Conservation (phyloP, 2,329 filamentous ascomycete species). For the Aspergillus neoniger region DNA sequence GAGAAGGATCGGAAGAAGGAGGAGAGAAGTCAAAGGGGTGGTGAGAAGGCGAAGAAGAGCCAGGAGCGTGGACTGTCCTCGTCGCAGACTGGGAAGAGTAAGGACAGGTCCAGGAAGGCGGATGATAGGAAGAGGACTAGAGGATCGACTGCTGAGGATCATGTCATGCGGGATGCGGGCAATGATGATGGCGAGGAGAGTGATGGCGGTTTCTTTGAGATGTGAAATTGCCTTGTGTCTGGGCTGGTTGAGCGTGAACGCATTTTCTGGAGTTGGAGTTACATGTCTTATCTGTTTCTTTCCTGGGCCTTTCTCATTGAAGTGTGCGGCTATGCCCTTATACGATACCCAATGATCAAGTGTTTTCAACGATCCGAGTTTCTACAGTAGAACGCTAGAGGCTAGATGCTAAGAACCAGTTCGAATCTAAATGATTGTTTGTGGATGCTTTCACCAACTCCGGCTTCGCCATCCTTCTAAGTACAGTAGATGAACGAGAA, state of each 20-base stretch:
- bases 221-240: conserved; percentile 12
- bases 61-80: conserved; percentile 13
- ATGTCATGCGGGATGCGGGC: conserved; percentile 12
- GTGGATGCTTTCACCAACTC: conserved; percentile 16
- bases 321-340: conserved; percentile 7
- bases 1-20: conserved; percentile 14
- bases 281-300: conserved; percentile 2
- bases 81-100: conserved; percentile 1
- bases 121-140: conserved; percentile 8
- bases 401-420: neutral
- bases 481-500: conserved; percentile 5
- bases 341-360: conserved; percentile 22
- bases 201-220: conserved; percentile 47
- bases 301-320: neutral
- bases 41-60: conserved; percentile 19
- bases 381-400: conserved; percentile 1
- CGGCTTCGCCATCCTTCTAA: conserved; percentile 19
- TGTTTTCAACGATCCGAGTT: conserved; percentile 8
- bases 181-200: conserved; percentile 31
- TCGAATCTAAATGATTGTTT: conserved; percentile 1
- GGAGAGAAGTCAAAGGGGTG: conserved; percentile 7
- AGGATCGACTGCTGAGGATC: neutral
- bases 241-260: conserved; percentile 6
- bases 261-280: conserved; percentile 25
- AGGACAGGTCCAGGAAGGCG: conserved; percentile 2